Percentiles rank a stretch among this genome's conserved stretches.
Conservation (phyloP, 1,284 basidiomycete species). For the Sanghuangporus sanghuang region DNA sequence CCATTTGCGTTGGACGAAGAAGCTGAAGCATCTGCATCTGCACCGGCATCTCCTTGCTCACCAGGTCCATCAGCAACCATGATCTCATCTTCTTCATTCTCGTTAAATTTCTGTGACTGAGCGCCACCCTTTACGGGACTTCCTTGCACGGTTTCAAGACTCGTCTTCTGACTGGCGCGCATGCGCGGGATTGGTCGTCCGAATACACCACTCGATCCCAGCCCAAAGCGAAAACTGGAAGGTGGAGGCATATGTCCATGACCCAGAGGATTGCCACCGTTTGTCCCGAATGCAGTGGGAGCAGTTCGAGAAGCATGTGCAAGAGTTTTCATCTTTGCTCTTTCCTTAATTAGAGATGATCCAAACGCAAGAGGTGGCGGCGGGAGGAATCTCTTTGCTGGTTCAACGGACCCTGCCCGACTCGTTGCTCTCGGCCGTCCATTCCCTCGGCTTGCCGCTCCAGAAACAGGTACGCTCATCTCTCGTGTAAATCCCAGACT, state of each 20-base stretch:
- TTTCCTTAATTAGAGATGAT: not conserved
- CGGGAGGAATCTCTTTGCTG: conserved; percentile 2
- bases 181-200: conserved; percentile 12
- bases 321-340: not conserved
- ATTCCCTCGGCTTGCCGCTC: not conserved
- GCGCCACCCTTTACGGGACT: conserved; percentile 51
- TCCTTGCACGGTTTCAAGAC: conserved; percentile 50
- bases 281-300: not conserved
- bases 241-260: not conserved
- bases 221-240: not conserved
- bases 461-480: conserved; percentile 1
- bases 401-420: conserved; percentile 9
- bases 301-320: not conserved
- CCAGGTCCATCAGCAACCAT: conserved; percentile 15
- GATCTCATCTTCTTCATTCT: conserved; percentile 23
- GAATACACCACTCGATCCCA: conserved; percentile 1
- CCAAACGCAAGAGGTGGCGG: conserved; percentile 6
- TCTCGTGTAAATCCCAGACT: conserved; percentile 17
- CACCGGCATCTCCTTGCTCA: not conserved
- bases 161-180: conserved; percentile 61
- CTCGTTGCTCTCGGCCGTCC: not conserved
- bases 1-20: not conserved
- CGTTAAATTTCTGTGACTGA: conserved; percentile 17
- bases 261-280: not conserved
- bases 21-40: not conserved